Conservation (phyloP, 1,284 basidiomycete species). For the Tremellales sp. region DNA sequence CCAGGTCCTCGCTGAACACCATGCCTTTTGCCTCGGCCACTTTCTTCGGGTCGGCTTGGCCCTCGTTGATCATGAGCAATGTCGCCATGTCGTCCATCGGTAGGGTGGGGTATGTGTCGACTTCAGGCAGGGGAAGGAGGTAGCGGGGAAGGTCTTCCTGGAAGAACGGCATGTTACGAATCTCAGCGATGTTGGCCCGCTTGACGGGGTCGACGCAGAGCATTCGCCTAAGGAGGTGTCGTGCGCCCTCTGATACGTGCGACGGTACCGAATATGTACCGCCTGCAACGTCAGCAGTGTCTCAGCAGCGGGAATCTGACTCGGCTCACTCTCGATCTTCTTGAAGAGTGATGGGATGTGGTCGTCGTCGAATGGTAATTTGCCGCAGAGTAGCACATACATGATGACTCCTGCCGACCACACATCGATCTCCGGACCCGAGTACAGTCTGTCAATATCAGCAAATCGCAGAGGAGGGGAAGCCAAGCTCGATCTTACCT, state of each 20-base stretch:
- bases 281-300: conserved; percentile 53
- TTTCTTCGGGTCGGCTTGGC: conserved; percentile 41
- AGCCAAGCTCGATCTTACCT: conserved; percentile 50
- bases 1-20: conserved; percentile 56
- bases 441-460: conserved; percentile 63
- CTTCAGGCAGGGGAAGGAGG: conserved; percentile 71
- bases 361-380: conserved; percentile 91
- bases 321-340: conserved; percentile 77
- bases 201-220: conserved; percentile 87
- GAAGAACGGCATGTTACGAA: conserved; percentile 84
- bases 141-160: conserved; percentile 78
- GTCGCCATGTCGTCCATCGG: conserved; percentile 45
- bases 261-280: conserved; percentile 78
- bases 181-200: conserved; percentile 85
- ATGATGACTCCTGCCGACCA: conserved; percentile 95
- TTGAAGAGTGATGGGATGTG: conserved; percentile 86
- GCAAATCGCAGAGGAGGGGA: not conserved
- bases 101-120: conserved; percentile 39
- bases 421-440: conserved; percentile 94
- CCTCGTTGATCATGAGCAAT: conserved; percentile 38
- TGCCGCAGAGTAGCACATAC: conserved; percentile 89
- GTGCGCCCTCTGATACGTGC: conserved; percentile 71
- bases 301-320: no score
- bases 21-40: conserved; percentile 47
- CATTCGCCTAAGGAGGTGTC: conserved; percentile 75